Base-by-base conservation (phyloP, 345 rosid species). In the Dipteronia sinensis region DNA sequence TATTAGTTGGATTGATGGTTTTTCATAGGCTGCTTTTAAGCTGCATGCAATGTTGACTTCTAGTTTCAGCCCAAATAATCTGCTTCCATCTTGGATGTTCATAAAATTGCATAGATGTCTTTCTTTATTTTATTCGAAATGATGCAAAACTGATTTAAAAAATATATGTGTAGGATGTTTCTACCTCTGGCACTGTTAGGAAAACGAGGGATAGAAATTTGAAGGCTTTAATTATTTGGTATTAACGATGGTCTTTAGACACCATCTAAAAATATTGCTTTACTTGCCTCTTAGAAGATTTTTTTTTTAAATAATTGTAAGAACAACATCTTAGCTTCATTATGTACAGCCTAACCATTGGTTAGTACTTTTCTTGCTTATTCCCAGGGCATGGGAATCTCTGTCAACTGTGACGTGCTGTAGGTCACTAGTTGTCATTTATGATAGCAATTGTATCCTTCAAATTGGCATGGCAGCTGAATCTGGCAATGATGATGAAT, bases 331-430 rank as follows among this genome's bases (percentile, higher is more conserved):
- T 27, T 74, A 64, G 49, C 47, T 51, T 13, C 10, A 27, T 51
- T 65, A 65, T 69, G 20, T 51, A 29, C 20, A 10, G 20, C 13
- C 15, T 65, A 49, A 44, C 40, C 22, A 15, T 47, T 47, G 16
- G 77, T 75, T 13, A 23, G 75, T 65, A 65, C 15, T 74, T 25
- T 76, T 67, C 61, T n/a, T 78, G 6, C 31, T 27, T 65, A 27
- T 78, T 80, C 67, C 65, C 82, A 91, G 98, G 98, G 90, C 82
- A 15, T 92, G 98, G 98, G 97, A 96, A 69, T 89, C 97, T 80
- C 71, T 96, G 68, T 89, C 90, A 44, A 77, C 71, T 0, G 91
- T 83, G 74, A 87, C 97, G 47, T 91, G 98, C 84, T 87, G 95
- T 80, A 85, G 89, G 75, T 96, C 97, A 79, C 71, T 93, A 44